Conservation (phyloP, 2,329 filamentous ascomycete species). For the Aspergillus carbonarius region DNA sequence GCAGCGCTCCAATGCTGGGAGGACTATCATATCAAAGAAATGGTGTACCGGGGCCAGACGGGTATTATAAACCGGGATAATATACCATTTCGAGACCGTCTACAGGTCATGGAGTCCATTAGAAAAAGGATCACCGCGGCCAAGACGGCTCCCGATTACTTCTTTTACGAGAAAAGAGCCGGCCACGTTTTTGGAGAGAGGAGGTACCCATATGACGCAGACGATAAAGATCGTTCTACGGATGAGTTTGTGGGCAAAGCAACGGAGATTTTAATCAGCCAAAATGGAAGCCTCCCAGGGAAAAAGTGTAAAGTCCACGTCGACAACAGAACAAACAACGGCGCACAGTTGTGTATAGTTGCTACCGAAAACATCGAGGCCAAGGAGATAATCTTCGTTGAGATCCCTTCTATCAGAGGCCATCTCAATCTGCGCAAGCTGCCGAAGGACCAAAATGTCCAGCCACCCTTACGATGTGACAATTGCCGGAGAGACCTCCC, state of each 20-base stretch:
- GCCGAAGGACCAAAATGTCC: not conserved
- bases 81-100: not conserved
- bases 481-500: not conserved
- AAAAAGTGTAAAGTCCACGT: conserved; percentile 11
- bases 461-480: not conserved
- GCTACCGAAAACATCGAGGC: conserved; percentile 26
- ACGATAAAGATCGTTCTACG: conserved; percentile 22
- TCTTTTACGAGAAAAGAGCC: not conserved
- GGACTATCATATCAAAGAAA: conserved; percentile 26
- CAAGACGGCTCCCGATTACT: not conserved
- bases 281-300: conserved; percentile 12
- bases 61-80: conserved; percentile 12
- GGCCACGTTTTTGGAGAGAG: not conserved
- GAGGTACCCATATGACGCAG: conserved; percentile 30
- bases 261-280: conserved; percentile 24
- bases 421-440: conserved; percentile 23
- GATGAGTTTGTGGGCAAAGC: conserved; percentile 14
- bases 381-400: conserved; percentile 29
- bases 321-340: conserved; percentile 1
- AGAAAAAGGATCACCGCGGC: too few relatives aligned
- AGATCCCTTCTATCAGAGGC: conserved; percentile 38
- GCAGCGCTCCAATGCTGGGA: conserved; percentile 31
- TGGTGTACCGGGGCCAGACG: too few relatives aligned
- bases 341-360: conserved; percentile 21
- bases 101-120: conserved; percentile 14